Base-by-base conservation (phyloP, 2,329 filamentous ascomycete species). In the Sporothrix pseudoabietina region DNA sequence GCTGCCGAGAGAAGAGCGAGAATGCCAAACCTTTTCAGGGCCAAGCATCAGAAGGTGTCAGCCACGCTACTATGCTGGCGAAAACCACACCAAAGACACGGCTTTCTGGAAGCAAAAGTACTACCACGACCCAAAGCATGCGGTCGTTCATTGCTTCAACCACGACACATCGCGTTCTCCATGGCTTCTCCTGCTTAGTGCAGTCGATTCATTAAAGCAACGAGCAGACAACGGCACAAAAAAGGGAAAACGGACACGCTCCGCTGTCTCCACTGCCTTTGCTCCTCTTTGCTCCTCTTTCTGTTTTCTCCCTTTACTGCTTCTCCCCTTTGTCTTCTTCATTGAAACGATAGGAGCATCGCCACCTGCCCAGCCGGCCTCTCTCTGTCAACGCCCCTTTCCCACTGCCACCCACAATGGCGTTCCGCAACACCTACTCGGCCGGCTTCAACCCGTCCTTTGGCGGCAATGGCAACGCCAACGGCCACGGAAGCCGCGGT, bases 381-480 rank as follows among this genome's bases (percentile, higher is more conserved):
- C 22, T 26, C 35, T 30, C 39, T 41, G 22, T 30, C 14, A 16
- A 10, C 41, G 26, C 22, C 1, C 49, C 19, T 35, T 10, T 55
- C 26, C 26, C 19, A 3, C 22, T n/a, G 7, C 52, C 9, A 35
- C 22, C 16, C 39, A 16, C 54, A 77, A 86, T 86, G 85, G 81
- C 85, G 73, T 82, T 83, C 75, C 79, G 82, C 78, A 81, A 81
- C 78, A 82, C 83, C 71, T 83, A 82, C 78, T 81, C 82, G 76
- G 80, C 82, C 75, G 82, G 83, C 55, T 77, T 84, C 78, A 86
- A 84, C 78, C 83, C 86, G 75, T 84, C 85, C 80, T 81, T 75
- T 77, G 84, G 83, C 78, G 88, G 90, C 54, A 66, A 71, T 47
- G 39, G 66, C 71, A 61, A 61, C 63, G 35, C 44, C 26, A 14